Conservation (phyloP, 495 filamentous ascomycete genomes). For the Penicilliopsis zonata region DNA sequence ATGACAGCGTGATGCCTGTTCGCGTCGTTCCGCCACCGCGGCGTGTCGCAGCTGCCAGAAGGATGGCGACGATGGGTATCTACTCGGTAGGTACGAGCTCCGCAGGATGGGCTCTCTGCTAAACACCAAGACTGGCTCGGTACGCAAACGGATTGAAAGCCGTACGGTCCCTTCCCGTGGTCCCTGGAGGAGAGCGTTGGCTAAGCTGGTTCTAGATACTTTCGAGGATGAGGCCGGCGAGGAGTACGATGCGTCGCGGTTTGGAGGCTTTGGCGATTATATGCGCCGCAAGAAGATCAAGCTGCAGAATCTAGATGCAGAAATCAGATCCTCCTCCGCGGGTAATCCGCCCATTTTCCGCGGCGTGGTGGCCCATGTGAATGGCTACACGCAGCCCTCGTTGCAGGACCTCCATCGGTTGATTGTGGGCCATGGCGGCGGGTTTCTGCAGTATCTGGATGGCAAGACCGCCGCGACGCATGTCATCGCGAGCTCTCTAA, state of each 20-base stretch:
- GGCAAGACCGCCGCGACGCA: slow-evolving; percentile 89
- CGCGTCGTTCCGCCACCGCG: no score
- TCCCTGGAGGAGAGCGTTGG: no score
- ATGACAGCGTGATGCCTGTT: no score
- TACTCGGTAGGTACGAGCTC: slow-evolving; percentile 7
- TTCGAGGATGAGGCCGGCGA: slow-evolving; percentile 69
- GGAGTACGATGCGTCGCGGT: slow-evolving; percentile 78
- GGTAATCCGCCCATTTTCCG: slow-evolving; percentile 79
- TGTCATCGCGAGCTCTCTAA: slow-evolving; percentile 82
- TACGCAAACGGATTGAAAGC: slow-evolving; percentile 74
- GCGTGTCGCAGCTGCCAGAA: no score
- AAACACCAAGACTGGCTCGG: slow-evolving; percentile 59
- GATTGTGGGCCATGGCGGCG: slow-evolving; percentile 82
- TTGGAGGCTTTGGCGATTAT: slow-evolving; percentile 83
- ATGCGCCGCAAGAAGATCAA: slow-evolving; percentile 92
- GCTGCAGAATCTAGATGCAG: slow-evolving; percentile 80
- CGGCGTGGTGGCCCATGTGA: slow-evolving; percentile 78
- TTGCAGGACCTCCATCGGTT: slow-evolving; percentile 75
- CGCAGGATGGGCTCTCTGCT: slow-evolving; percentile 68
- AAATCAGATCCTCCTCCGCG: slow-evolving; percentile 52
- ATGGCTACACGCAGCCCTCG: slow-evolving; percentile 87
- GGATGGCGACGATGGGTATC: no score
- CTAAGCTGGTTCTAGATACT: slow-evolving; percentile 31
- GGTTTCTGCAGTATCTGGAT: slow-evolving; percentile 90
- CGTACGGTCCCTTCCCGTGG: slow-evolving; percentile 29